Evolutionary conservation across 2,329 filamentous ascomycete species (phyloP).

Genomic region (Bipolaris gigantea): DNA sequence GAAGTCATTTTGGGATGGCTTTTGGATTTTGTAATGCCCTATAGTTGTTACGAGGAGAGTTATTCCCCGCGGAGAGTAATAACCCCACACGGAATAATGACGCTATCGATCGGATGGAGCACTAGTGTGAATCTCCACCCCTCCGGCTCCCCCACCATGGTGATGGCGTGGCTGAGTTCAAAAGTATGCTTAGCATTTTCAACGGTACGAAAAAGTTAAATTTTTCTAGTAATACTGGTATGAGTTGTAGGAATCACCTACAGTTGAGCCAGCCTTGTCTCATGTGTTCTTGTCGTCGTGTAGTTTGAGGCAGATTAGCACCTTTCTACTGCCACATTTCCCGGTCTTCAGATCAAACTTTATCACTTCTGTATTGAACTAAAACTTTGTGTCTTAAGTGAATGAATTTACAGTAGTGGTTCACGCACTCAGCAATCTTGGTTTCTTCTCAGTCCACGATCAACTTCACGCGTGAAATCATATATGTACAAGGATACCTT

Average conservation of each 20-base stretch:
- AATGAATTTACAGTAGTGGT: too few species aligned
- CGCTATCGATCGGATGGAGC: constrained; percentile 1
- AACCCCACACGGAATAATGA: not conserved
- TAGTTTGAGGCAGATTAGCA: not conserved
- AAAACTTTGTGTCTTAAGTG: too few species aligned
- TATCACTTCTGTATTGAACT: too few species aligned
- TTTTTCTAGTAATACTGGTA: not conserved
- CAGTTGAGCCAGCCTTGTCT: not conserved
- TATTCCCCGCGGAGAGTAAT: not conserved
- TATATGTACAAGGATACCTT: too few species aligned
- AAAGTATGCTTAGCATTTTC: too few species aligned
- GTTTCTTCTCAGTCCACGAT: too few species aligned
- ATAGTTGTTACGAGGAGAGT: not conserved
- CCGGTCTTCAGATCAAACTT: too few species aligned
- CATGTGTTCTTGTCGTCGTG: not conserved
- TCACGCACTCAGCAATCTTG: too few species aligned
- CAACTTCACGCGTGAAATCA: too few species aligned
- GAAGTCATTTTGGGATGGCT: constrained; percentile 8
- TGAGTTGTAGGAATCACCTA: too few species aligned
- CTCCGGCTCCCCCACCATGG: not conserved
- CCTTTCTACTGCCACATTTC: not conserved
- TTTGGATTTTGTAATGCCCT: not conserved
- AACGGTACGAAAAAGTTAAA: not conserved
- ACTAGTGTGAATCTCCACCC: not conserved
- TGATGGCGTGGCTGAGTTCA: not conserved